Evolutionary conservation across 2,329 filamentous ascomycete genomes (phyloP).

Genomic region (Zelopaecilomyces penicillatus): DNA sequence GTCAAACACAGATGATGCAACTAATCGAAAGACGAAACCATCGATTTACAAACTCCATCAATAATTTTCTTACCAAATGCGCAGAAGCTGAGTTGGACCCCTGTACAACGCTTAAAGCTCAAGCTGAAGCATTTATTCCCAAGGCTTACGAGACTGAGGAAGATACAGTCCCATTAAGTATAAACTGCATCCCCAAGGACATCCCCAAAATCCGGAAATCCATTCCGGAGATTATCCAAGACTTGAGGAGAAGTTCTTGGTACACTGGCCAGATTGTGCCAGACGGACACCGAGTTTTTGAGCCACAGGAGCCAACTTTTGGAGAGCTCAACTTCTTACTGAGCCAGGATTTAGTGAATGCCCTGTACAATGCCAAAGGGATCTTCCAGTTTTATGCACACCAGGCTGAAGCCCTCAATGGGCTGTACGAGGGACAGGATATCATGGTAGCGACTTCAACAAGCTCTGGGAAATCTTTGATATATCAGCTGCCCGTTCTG

Average conservation of each 20-base stretch:
- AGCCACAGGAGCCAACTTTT: slow-evolving; percentile 71
- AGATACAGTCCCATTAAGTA: slow-evolving; percentile 19
- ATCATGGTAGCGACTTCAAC: slow-evolving; percentile 94
- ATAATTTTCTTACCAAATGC: slow-evolving; percentile 69
- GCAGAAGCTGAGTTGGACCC: slow-evolving; percentile 57
- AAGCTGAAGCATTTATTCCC: slow-evolving; percentile 55
- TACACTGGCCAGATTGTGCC: slow-evolving; percentile 91
- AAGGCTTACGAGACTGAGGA: slow-evolving; percentile 37
- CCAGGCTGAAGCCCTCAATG: slow-evolving; percentile 89
- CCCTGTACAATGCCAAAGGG: slow-evolving; percentile 81
- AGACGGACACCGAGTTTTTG: slow-evolving; percentile 84
- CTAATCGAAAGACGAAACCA: slow-evolving; percentile 84
- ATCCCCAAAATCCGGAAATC: slow-evolving; percentile 75
- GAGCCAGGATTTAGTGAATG: slow-evolving; percentile 90
- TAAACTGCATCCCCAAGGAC: slow-evolving; percentile 49
- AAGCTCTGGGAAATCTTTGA: slow-evolving; percentile 94
- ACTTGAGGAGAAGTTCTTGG: slow-evolving; percentile 76
- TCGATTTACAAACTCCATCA: slow-evolving; percentile 72
- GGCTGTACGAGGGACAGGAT: slow-evolving; percentile 69
- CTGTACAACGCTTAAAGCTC: slow-evolving; percentile 51
- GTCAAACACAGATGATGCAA: slow-evolving; percentile 82
- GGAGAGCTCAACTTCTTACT: slow-evolving; percentile 79
- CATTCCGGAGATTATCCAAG: slow-evolving; percentile 75
- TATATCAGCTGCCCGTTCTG: slow-evolving; percentile 90
- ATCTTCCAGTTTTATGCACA: slow-evolving; percentile 86